phyloP scores from a whole-genome alignment of 345 rosid species.

The Hibiscus trionum region DNA sequence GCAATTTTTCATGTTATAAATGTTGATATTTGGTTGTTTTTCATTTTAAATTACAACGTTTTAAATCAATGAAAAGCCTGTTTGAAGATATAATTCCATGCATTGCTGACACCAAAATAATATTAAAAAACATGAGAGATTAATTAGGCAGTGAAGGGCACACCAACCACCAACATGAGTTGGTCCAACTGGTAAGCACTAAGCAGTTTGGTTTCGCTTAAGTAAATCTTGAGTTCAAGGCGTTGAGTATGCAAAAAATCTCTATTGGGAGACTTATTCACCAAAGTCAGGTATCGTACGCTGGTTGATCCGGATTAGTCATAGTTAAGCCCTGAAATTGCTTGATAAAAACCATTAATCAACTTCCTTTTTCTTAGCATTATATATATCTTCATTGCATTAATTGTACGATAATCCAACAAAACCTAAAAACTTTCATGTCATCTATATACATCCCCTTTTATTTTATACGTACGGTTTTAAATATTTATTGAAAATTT shows the following conservation, averaged over 20 bases:
- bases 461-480: background rate
- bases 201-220: too few relatives aligned
- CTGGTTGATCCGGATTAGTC: too few relatives aligned
- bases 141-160: background rate
- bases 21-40: background rate
- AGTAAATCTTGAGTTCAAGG: too few relatives aligned
- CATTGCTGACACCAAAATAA: background rate
- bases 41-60: background rate
- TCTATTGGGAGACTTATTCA: too few relatives aligned
- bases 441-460: background rate
- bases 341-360: background rate
- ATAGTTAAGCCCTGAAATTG: too few relatives aligned
- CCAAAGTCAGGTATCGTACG: too few relatives aligned
- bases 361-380: background rate
- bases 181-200: too few relatives aligned
- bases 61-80: background rate
- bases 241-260: too few relatives aligned
- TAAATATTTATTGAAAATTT: background rate
- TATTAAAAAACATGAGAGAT: background rate
- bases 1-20: too few relatives aligned
- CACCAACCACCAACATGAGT: background rate
- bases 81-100: background rate
- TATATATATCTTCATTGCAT: background rate
- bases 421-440: background rate
- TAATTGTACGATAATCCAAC: background rate